Percentiles rank a stretch among this genome's conserved stretches.
Evolutionary conservation across 345 rosid species (phyloP).

Genomic region (Gossypium ekmanianum): DNA sequence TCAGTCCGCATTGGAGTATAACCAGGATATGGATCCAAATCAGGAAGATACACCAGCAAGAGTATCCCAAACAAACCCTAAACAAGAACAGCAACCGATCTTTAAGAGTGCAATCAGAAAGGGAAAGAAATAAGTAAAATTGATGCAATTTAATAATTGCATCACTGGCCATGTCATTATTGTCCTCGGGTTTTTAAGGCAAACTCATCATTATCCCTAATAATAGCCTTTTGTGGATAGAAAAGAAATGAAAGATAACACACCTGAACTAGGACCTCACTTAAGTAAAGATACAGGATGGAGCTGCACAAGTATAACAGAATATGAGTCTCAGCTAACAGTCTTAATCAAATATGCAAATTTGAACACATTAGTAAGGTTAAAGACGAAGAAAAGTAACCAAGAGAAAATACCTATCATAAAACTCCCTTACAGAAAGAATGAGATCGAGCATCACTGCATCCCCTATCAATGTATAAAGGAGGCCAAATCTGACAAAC

Average conservation of each 20-base stretch:
- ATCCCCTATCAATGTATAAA: conserved; percentile 79
- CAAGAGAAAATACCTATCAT: conserved; percentile 46
- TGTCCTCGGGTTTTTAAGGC: background rate
- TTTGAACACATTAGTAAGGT: background rate
- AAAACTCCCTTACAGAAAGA: conserved; percentile 65
- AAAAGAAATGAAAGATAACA: conserved; percentile 29
- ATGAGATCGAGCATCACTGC: conserved; percentile 78
- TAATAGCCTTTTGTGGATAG: background rate
- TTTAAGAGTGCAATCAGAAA: conserved; percentile 5
- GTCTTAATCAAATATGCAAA: background rate
- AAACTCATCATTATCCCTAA: conserved; percentile 5
- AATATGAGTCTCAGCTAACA: conserved; percentile 24
- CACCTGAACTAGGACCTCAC: conserved; percentile 89
- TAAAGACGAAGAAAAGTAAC: conserved; percentile 7
- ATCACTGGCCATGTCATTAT: background rate
- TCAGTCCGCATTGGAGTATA: conserved; percentile 61
- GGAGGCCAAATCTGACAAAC: conserved; percentile 81
- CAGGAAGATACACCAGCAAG: conserved; percentile 67
- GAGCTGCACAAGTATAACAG: conserved; percentile 50
- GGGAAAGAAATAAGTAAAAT: background rate
- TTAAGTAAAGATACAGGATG: conserved; percentile 61
- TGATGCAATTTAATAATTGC: background rate
- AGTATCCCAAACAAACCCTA: conserved; percentile 88
- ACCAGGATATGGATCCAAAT: conserved; percentile 89
- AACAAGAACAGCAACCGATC: conserved; percentile 19